Percentiles rank a stretch among this genome's conserved stretches.
phyloP scores from a whole-genome alignment of 2,329 filamentous ascomycete species.

The Orbilia javanica region DNA sequence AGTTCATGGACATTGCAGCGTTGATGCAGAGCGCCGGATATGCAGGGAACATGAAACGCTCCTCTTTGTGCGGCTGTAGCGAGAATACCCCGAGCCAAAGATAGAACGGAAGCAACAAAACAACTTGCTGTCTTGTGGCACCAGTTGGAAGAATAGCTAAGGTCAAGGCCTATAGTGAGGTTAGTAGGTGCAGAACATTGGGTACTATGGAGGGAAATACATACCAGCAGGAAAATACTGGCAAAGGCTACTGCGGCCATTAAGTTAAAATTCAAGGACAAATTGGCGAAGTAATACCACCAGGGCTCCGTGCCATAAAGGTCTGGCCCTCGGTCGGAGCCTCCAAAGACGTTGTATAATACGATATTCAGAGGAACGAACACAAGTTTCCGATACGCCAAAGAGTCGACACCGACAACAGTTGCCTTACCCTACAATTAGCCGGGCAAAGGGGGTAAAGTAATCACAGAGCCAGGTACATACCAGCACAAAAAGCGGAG shows the following conservation, averaged over 20 bases:
- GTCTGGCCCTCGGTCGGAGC: slow-evolving; percentile 81
- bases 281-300: slow-evolving; percentile 94
- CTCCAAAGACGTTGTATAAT: slow-evolving; percentile 92
- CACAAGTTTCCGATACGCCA: slow-evolving; percentile 77
- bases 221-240: slow-evolving; percentile 71
- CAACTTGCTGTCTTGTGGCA: not conserved
- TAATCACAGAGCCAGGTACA: slow-evolving; percentile 62
- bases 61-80: slow-evolving; percentile 94
- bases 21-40: slow-evolving; percentile 93
- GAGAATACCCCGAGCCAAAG: slow-evolving; percentile 94
- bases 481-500: slow-evolving; percentile 77
- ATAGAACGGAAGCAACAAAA: slow-evolving; percentile 86
- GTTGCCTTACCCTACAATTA: slow-evolving; percentile 20
- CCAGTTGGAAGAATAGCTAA: slow-evolving; percentile 73
- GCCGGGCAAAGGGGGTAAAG: not conserved
- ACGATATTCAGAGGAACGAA: slow-evolving; percentile 93
- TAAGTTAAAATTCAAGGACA: slow-evolving; percentile 92
- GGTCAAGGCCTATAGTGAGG: slow-evolving; percentile 5
- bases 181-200: not conserved
- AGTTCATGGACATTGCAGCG: slow-evolving; percentile 78
- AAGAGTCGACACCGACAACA: slow-evolving; percentile 58
- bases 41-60: slow-evolving; percentile 97
- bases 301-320: slow-evolving; percentile 97
- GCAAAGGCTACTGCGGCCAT: slow-evolving; percentile 87
- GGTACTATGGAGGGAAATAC: not conserved